Base-by-base conservation (phyloP, 345 rosid genomes). In the Euphorbia lathyris region DNA sequence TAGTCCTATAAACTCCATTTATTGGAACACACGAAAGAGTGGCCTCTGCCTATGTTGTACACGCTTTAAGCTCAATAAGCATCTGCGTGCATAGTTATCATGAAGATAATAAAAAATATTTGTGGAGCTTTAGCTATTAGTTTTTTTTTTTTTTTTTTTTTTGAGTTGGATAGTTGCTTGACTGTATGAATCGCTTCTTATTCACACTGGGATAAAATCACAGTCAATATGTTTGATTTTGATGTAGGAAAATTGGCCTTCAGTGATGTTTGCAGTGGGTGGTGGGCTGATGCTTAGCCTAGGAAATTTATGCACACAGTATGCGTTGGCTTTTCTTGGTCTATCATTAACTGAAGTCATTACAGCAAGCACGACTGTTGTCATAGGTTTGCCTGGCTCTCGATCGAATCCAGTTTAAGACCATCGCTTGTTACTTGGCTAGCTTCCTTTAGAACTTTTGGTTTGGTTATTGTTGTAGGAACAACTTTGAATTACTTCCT, bases 401-500 rank as follows among this genome's bases (percentile, higher is more conserved):
- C 63, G 19, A 38, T 36, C 16, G 9, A 38, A 14, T 56, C 25
- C 17, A 3, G 5, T 30, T 36, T 6, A 40, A 22, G 47, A 29
- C 22, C 29, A 5, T 50, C 4, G 23, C 50, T 19, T 58, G 27
- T 43, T 20, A 47, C 4, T 4, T n/a, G 48, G 10, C 36, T 58
- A 19, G 9, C 47, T 26, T 38, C 36, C 23, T 30, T 34, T 59
- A 9, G 12, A 12, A 55, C 9, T 3, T 19, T 63, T 30, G 29
- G 52, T 74, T 78, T 70, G 65, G 40, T 68, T 75, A 71, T 53
- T 4, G 71, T 53, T 3, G 72, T 87, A 92, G 96, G 96, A 10
- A 86, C 97, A 9, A 90, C 93, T 20, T 29, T 93, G 75, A 93
- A 93, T 77, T 90, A 90, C 84, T 90, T 90, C 82, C 81, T 93